These are phyloP conservation scores for Boletus bicolor DNA, from an alignment of 768 basidiomycete genomes.

Conservation along the genomic window DNA sequence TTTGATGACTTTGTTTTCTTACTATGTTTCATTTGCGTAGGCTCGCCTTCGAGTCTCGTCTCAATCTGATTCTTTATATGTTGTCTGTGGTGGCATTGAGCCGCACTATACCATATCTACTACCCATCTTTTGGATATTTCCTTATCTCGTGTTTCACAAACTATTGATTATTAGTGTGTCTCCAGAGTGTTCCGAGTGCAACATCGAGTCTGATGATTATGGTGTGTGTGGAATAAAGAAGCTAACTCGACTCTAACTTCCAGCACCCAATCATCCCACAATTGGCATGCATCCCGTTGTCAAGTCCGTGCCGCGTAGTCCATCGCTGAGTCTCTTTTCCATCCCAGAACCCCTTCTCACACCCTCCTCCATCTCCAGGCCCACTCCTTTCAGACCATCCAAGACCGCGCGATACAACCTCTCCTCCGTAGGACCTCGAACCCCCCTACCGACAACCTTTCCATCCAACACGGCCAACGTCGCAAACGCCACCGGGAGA, in stretches of 20 bases:
- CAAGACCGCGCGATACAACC: slow-evolving; percentile 63
- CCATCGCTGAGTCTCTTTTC: slow-evolving; percentile 33
- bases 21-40: background rate
- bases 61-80: background rate
- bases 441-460: slow-evolving; percentile 55
- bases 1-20: background rate
- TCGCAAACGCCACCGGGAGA: slow-evolving; percentile 81
- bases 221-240: background rate
- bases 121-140: background rate
- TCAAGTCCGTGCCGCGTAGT: slow-evolving; percentile 9
- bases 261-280: background rate
- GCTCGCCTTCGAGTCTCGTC: background rate
- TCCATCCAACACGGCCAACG: slow-evolving; percentile 68
- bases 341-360: slow-evolving; percentile 46
- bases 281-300: too few relatives aligned
- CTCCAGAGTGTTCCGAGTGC: background rate
- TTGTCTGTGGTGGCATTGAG: slow-evolving; percentile 13
- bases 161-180: background rate
- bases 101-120: slow-evolving; percentile 11
- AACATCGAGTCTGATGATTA: background rate
- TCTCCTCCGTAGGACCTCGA: slow-evolving; percentile 57
- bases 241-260: background rate
- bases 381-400: slow-evolving; percentile 51
- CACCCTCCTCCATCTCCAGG: slow-evolving; percentile 38
- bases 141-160: background rate